phyloP scores from a whole-genome alignment of 345 rosid species.

The Syzygium aromaticum region DNA sequence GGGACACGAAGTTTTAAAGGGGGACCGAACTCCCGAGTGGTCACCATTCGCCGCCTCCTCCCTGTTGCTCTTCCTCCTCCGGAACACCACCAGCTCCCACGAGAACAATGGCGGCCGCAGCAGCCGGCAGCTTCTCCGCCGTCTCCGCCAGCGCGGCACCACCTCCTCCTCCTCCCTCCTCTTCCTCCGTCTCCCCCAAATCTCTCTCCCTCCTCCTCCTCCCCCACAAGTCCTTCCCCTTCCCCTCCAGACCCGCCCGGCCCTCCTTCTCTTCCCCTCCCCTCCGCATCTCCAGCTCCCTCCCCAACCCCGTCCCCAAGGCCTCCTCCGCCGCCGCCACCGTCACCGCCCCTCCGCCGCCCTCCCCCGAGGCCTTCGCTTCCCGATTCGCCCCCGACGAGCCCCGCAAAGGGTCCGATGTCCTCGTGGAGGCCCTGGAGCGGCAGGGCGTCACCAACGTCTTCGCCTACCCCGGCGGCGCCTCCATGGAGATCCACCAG shows the following conservation, averaged over 20 bases:
- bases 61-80: not conserved
- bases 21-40: not conserved
- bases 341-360: conserved; percentile 13
- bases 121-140: not conserved
- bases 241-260: not conserved
- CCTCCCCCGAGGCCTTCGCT: conserved; percentile 5
- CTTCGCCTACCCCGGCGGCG: conserved; percentile 94
- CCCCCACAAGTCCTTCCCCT: not conserved
- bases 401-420: conserved; percentile 91
- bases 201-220: not conserved
- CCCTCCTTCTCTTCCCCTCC: not conserved
- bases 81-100: not conserved
- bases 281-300: conserved; percentile 13
- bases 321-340: conserved; percentile 14
- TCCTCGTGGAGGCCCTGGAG: conserved; percentile 89
- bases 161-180: conserved; percentile 14
- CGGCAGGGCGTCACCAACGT: conserved; percentile 75
- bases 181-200: not conserved
- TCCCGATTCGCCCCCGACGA: conserved; percentile 51
- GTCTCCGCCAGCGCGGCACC: not conserved
- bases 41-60: not conserved
- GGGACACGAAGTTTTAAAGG: not conserved
- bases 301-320: conserved; percentile 18
- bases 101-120: conserved; percentile 12
- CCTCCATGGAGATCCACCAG: conserved; percentile 98